A percentile compares a stretch with the other conserved stretches of the same genome.
phyloP scores from a whole-genome alignment of 352 stramenopile genomes.

The Globisporangium radiosum region DNA sequence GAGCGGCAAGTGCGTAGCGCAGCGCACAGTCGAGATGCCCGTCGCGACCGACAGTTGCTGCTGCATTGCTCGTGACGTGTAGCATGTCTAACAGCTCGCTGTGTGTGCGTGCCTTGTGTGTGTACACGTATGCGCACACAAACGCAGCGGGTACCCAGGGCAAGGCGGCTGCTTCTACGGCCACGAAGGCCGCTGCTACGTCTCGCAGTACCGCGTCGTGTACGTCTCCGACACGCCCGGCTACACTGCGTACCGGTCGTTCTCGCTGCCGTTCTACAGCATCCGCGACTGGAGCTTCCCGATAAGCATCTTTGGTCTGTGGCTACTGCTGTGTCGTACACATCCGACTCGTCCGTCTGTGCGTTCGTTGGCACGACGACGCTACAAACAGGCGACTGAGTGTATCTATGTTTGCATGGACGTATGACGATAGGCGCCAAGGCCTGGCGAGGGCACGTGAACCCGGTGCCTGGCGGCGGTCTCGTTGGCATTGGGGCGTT shows the following conservation, averaged over 20 bases:
- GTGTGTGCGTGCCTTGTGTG: neutral
- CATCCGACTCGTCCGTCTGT: no score
- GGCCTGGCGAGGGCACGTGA: constrained; percentile 60
- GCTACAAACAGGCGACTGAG: neutral
- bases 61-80: neutral
- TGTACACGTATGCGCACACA: neutral
- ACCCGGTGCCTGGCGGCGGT: constrained; percentile 59
- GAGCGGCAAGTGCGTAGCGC: constrained; percentile 59
- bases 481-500: constrained; percentile 60
- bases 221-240: constrained; percentile 39
- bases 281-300: constrained; percentile 72
- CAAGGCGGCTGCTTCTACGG: constrained; percentile 78
- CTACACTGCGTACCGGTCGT: constrained; percentile 52
- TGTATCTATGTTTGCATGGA: neutral
- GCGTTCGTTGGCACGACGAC: neutral
- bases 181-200: constrained; percentile 54
- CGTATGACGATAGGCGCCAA: constrained; percentile 33
- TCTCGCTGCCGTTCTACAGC: constrained; percentile 72
- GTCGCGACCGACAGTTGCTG: neutral
- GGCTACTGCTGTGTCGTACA: no score
- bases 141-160: constrained; percentile 63
- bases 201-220: constrained; percentile 75
- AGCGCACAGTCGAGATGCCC: neutral
- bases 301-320: constrained; percentile 50
- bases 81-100: neutral